phyloP scores from a whole-genome alignment of 2,329 filamentous ascomycete species.

The Coniochaeta sp. region DNA sequence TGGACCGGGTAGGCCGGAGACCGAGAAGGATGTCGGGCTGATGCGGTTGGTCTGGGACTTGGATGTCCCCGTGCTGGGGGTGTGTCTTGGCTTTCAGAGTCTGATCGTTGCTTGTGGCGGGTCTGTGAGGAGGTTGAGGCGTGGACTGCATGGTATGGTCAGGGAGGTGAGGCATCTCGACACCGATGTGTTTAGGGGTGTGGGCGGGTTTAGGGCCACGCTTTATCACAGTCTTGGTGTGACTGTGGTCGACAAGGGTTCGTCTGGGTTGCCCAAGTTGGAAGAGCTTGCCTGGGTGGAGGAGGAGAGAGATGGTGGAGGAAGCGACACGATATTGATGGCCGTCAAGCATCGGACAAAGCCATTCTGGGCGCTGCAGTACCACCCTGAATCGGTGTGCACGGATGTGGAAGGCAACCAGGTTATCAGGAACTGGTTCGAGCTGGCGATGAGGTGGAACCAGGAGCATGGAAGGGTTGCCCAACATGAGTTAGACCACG shows the following conservation, averaged over 20 bases:
- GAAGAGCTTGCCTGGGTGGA: slow-evolving; percentile 57
- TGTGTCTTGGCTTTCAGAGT: slow-evolving; percentile 86
- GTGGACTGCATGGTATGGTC: slow-evolving; percentile 70
- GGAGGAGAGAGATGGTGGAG: slow-evolving; percentile 29
- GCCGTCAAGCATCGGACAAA: slow-evolving; percentile 57
- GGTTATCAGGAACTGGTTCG: slow-evolving; percentile 72
- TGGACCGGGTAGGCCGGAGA: slow-evolving; percentile 74
- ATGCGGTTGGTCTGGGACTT: slow-evolving; percentile 72
- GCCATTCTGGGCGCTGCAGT: slow-evolving; percentile 84
- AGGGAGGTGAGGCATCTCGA: slow-evolving; percentile 52
- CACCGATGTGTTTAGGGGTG: slow-evolving; percentile 56
- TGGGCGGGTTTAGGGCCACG: slow-evolving; percentile 59
- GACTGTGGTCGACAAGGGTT: slow-evolving; percentile 28
- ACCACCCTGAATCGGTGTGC: slow-evolving; percentile 84
- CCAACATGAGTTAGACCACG: slow-evolving; percentile 7
- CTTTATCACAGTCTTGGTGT: slow-evolving; percentile 65
- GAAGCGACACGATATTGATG: slow-evolving; percentile 60
- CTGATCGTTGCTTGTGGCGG: slow-evolving; percentile 63
- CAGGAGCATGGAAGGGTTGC: slow-evolving; percentile 15
- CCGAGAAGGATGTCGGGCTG: slow-evolving; percentile 70
- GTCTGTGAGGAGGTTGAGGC: slow-evolving; percentile 54
- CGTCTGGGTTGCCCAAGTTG: slow-evolving; percentile 30
- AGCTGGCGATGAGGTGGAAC: slow-evolving; percentile 55
- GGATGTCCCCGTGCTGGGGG: slow-evolving; percentile 71
- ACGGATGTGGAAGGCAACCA: slow-evolving; percentile 59